Percentiles rank a stretch among this genome's conserved stretches.
Conservation (phyloP, 2,329 filamentous ascomycete genomes). For the Arthrobotrys sinensis region DNA sequence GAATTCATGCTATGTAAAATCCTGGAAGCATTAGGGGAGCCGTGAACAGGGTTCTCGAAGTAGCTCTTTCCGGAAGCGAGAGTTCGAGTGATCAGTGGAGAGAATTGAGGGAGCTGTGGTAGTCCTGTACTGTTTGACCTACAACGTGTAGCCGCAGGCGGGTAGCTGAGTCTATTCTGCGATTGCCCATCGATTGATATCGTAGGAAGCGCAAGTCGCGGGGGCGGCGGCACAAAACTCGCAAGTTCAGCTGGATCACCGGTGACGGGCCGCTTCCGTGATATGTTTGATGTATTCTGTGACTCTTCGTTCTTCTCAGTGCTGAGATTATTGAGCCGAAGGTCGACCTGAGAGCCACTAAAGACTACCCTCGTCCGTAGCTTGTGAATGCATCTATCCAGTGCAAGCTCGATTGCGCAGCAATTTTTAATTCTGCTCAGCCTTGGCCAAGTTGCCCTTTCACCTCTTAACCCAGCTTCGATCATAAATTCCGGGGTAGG, state of each 20-base stretch:
- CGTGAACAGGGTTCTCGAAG: constrained; percentile 41
- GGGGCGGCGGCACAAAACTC: constrained; percentile 37
- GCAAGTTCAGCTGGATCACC: constrained; percentile 47
- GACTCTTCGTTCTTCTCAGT: constrained; percentile 33
- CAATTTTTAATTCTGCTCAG: constrained; percentile 87
- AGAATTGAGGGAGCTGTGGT: constrained; percentile 56
- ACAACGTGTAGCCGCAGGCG: constrained; percentile 36
- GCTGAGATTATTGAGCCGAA: constrained; percentile 67
- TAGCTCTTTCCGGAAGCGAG: constrained; percentile 46
- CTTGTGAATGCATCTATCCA: constrained; percentile 81
- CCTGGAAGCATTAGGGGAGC: constrained; percentile 34
- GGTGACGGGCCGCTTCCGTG: constrained; percentile 46
- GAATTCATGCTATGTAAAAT: constrained; percentile 36
- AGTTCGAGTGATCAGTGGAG: constrained; percentile 43
- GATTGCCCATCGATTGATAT: constrained; percentile 11
- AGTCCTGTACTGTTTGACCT: constrained; percentile 54
- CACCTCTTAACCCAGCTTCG: constrained; percentile 81
- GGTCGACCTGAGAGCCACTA: constrained; percentile 76
- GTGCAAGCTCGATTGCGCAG: constrained; percentile 87
- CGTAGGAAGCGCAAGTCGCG: constrained; percentile 8
- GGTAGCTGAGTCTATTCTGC: constrained; percentile 43
- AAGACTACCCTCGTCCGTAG: constrained; percentile 80
- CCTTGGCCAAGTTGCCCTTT: constrained; percentile 92
- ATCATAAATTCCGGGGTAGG: constrained; percentile 90
- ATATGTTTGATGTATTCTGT: constrained; percentile 43